phyloP scores from a whole-genome alignment of 2,329 filamentous ascomycete species.

The Monosporascus sp. region DNA sequence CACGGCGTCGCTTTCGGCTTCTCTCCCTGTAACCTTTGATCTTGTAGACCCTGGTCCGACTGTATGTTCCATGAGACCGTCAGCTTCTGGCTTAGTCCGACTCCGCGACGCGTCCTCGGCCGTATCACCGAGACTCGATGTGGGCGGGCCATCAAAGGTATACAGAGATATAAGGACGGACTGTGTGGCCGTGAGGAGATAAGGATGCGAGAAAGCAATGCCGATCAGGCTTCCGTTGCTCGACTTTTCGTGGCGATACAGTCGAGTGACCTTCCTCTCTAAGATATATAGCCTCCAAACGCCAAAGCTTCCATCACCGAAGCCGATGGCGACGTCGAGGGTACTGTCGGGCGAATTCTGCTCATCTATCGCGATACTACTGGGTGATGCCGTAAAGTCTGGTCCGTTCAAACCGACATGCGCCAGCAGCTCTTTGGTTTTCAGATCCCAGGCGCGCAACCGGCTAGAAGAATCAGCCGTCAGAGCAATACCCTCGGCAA shows the following conservation, averaged over 20 bases:
- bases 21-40: neutral
- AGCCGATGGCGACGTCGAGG: slow-evolving; percentile 63
- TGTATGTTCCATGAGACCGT: too few relatives aligned
- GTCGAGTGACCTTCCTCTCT: slow-evolving; percentile 36
- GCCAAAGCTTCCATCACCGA: slow-evolving; percentile 64
- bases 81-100: too few relatives aligned
- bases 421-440: slow-evolving; percentile 56
- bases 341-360: slow-evolving; percentile 34
- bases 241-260: slow-evolving; percentile 57
- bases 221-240: slow-evolving; percentile 62
- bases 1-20: slow-evolving; percentile 4
- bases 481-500: slow-evolving; percentile 71
- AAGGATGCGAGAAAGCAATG: slow-evolving; percentile 68
- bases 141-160: slow-evolving; percentile 43
- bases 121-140: neutral
- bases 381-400: slow-evolving; percentile 38
- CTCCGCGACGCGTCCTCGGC: too few relatives aligned
- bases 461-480: slow-evolving; percentile 67
- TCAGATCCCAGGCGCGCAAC: slow-evolving; percentile 73
- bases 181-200: slow-evolving; percentile 72
- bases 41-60: too few relatives aligned
- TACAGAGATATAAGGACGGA: slow-evolving; percentile 74
- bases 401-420: slow-evolving; percentile 30
- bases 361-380: slow-evolving; percentile 62
- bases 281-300: slow-evolving; percentile 57